Conservation (phyloP, 2,329 filamentous ascomycete genomes). For the Botryotinia narcissicola region DNA sequence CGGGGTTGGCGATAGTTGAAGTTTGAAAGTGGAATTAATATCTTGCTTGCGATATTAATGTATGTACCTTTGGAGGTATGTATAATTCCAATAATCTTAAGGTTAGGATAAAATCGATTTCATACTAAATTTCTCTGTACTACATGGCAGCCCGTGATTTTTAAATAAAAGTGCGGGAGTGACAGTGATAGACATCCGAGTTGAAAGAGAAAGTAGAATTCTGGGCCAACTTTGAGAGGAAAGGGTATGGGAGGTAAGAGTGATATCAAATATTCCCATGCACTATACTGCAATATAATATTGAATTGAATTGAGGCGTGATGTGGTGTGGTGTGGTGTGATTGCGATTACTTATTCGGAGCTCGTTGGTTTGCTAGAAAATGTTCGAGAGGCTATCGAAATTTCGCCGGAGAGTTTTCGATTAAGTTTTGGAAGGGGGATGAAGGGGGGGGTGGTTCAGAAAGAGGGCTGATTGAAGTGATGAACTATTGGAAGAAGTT, state of each 20-base stretch:
- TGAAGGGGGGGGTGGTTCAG: not conserved
- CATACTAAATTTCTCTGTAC: constrained; percentile 26
- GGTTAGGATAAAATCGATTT: constrained; percentile 27
- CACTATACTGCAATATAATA: not conserved
- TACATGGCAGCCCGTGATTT: constrained; percentile 33
- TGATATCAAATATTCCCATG: not conserved
- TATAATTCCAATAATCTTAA: constrained; percentile 17
- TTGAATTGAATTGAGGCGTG: not conserved
- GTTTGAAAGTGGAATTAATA: not conserved
- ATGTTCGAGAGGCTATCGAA: not conserved
- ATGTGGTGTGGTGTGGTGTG: not conserved
- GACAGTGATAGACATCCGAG: constrained; percentile 26
- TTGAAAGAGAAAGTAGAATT: constrained; percentile 8
- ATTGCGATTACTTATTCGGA: not conserved
- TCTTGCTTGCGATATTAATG: constrained; percentile 2
- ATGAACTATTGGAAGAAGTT: constrained; percentile 5
- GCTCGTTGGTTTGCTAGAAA: not conserved
- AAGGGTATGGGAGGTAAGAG: not conserved
- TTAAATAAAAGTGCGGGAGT: constrained; percentile 21
- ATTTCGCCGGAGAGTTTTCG: not conserved
- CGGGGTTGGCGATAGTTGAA: not conserved
- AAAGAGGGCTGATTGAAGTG: constrained; percentile 16
- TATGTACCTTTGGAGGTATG: not conserved
- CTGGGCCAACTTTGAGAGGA: constrained; percentile 17
- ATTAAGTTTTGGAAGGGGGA: not conserved